These are phyloP conservation scores for Debaryomyces singareniensis DNA, from an alignment of 1,139 yeast genomes.

Conservation along the genomic window DNA sequence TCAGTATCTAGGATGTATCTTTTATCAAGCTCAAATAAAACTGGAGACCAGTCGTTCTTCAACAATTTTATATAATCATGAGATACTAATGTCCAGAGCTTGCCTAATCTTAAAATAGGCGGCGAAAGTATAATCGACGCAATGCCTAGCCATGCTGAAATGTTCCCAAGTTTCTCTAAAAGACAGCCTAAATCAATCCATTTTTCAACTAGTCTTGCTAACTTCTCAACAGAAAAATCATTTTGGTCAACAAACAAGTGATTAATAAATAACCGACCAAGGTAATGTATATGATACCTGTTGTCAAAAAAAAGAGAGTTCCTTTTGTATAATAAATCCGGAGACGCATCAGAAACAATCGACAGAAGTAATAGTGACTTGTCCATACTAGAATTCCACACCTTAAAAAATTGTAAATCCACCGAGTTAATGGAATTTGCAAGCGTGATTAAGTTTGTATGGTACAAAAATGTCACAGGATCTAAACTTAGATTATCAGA, in stretches of 20 bases:
- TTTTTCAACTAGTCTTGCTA: slow-evolving; percentile 66
- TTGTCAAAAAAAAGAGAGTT: slow-evolving; percentile 61
- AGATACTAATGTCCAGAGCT: slow-evolving; percentile 74
- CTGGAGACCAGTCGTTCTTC: slow-evolving; percentile 89
- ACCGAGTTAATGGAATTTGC: slow-evolving; percentile 53
- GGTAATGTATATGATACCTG: slow-evolving; percentile 61
- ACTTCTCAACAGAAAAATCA: slow-evolving; percentile 23
- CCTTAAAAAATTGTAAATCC: slow-evolving; percentile 47
- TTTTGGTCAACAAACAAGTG: slow-evolving; percentile 54
- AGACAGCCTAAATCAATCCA: slow-evolving; percentile 86
- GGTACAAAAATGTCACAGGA: slow-evolving; percentile 32
- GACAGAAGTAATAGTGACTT: slow-evolving; percentile 34
- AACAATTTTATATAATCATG: slow-evolving; percentile 55
- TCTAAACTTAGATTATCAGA: slow-evolving; percentile 29
- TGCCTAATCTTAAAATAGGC: slow-evolving; percentile 67
- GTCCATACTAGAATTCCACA: slow-evolving; percentile 71
- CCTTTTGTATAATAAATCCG: slow-evolving; percentile 33
- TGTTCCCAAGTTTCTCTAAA: slow-evolving; percentile 78
- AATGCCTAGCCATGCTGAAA: slow-evolving; percentile 93
- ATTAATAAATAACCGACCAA: slow-evolving; percentile 63
- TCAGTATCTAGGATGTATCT: slow-evolving; percentile 46
- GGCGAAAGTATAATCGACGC: slow-evolving; percentile 79
- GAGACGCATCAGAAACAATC: slow-evolving; percentile 16
- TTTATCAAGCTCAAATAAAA: slow-evolving; percentile 81
- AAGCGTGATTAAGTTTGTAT: slow-evolving; percentile 41